These are phyloP conservation scores for Colletotrichum trifolii DNA, from an alignment of 2,329 filamentous ascomycete species.

Conservation along the genomic window DNA sequence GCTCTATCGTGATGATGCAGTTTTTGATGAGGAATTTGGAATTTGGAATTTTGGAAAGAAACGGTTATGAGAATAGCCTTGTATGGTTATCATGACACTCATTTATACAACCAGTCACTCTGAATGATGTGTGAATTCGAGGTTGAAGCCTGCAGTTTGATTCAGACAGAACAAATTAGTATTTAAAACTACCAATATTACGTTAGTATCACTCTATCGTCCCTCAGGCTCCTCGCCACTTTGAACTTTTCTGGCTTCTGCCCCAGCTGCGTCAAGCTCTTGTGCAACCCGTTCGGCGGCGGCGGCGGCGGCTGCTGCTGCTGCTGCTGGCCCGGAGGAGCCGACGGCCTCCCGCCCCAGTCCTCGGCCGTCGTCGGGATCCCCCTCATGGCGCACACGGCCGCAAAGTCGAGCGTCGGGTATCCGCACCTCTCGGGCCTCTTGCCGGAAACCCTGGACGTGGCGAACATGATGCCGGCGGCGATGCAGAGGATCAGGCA, in stretches of 20 bases:
- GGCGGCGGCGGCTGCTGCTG: neutral
- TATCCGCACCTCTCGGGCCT: constrained; percentile 32
- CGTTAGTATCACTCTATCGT: constrained; percentile 26
- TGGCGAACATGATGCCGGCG: constrained; percentile 22
- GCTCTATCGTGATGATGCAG: no score
- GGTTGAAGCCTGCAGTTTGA: no score
- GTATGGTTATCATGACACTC: no score
- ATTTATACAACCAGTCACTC: no score
- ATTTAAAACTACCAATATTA: neutral
- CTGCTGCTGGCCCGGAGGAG: neutral
- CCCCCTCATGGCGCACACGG: constrained; percentile 24
- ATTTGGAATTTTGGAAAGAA: no score
- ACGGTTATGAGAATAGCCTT: no score
- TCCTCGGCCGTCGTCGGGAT: constrained; percentile 4
- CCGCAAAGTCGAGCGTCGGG: constrained; percentile 31
- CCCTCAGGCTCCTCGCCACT: constrained; percentile 28
- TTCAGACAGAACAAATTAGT: no score
- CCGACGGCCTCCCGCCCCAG: constrained; percentile 3
- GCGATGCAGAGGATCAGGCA: constrained; percentile 4
- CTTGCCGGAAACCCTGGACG: constrained; percentile 24
- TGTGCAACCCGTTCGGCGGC: constrained; percentile 5
- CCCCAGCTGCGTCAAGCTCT: constrained; percentile 26
- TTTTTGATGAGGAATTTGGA: no score
- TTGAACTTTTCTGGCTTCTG: constrained; percentile 25
- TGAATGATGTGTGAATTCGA: no score